Evolutionary conservation across 768 basidiomycete species (phyloP), one percentile per base, ranked within the genome.

Genomic region (Pluteus cervinus): DNA sequence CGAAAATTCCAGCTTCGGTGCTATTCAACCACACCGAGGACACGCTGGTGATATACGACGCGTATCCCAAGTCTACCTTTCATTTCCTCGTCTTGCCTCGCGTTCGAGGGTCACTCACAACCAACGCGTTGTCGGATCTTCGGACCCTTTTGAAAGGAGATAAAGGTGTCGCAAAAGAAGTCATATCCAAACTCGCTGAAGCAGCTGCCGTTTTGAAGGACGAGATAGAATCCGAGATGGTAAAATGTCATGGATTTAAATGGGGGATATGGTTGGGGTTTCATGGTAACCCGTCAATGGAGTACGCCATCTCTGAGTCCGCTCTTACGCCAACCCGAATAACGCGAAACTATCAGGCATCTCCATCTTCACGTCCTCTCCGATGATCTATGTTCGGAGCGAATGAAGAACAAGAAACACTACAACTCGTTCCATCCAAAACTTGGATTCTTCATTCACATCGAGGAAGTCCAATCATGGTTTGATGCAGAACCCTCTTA

Each of bases 341-440:
- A 28, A 34, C 11, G n/a, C 4, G 4, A 16, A 21, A 18, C 17
- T 14, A 15, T 4, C 42, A 88, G 86, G 42, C 88, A 91, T 54
- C 42, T 91, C 3, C 88, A 96, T 52, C 57, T 94, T 8, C 92
- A 96, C 53, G 76, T 96, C 36, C 60, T 96, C 25, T 91, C 90
- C 3, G 69, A 75, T 4, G 92, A 96, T 53, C 54, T 91, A 24
- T 68, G 69, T 37, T 81, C 82, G 0, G 69, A 75, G 7, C 63
- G 60, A 36, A 59, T 93, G 66, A 94, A 92, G 62, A 73, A 67
- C 39, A 96, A 94, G 66, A 86, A 83, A 52, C 92, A 96, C 47
- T 86, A 89, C 60, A 92, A 93, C 51, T 85, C 87, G 4, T 96
- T 93, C 61, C 81, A 86, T 50, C 91, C 91, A 0, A 75, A 76